These are phyloP conservation scores for Ceratocystis cacaofunesta DNA, from an alignment of 2,329 filamentous ascomycete species.

Conservation along the genomic window DNA sequence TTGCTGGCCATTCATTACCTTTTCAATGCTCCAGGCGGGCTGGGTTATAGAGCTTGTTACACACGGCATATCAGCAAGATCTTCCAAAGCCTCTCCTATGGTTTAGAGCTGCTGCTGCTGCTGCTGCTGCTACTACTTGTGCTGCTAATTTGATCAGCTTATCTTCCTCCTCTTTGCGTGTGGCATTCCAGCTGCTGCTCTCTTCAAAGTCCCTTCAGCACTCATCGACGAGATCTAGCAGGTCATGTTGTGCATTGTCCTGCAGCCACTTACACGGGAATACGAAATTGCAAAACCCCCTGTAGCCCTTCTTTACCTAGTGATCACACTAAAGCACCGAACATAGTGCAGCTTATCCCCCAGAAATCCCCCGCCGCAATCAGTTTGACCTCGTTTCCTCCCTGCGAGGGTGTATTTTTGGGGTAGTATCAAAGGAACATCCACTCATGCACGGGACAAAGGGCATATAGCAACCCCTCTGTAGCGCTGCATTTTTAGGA, in stretches of 20 bases:
- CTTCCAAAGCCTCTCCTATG: too few species aligned
- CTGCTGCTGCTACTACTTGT: background rate
- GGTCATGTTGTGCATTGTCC: background rate
- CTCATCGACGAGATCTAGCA: background rate
- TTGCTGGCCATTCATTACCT: background rate
- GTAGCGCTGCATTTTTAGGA: background rate
- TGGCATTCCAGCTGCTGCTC: background rate
- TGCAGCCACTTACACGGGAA: background rate
- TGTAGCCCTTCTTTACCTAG: background rate
- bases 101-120: background rate
- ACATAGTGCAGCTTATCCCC: background rate
- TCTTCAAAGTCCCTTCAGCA: background rate
- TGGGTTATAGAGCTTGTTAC: background rate
- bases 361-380: too few species aligned
- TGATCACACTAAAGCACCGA: background rate
- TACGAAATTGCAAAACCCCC: background rate
- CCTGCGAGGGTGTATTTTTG: background rate
- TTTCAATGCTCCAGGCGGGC: background rate
- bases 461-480: background rate
- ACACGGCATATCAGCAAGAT: background rate
- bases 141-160: background rate
- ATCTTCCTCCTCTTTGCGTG: background rate
- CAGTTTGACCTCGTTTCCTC: background rate
- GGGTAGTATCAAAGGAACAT: background rate
- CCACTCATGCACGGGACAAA: background rate